A percentile compares a stretch with the other conserved stretches of the same genome.
Evolutionary conservation across 768 basidiomycete genomes (phyloP).

Genomic region (Hortiboletus flavorubellus): DNA sequence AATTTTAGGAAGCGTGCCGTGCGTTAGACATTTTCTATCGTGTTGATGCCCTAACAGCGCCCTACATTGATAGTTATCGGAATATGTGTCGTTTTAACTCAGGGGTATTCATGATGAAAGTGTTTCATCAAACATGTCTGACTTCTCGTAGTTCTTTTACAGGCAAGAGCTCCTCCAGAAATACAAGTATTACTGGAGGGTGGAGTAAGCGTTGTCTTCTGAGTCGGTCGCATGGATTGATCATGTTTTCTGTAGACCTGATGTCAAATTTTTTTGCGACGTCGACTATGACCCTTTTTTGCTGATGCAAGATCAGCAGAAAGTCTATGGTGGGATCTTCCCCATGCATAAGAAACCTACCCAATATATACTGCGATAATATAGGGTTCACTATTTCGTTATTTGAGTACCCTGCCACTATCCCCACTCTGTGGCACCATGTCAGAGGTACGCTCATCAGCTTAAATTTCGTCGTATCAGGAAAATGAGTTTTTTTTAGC

Average conservation of each 20-base stretch:
- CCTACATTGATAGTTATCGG: conserved; percentile 55
- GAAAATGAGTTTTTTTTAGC: conserved; percentile 38
- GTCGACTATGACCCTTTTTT: conserved; percentile 77
- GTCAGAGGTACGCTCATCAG: conserved; percentile 52
- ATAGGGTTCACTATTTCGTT: conserved; percentile 77
- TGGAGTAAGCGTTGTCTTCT: conserved; percentile 57
- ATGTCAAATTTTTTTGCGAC: conserved; percentile 80
- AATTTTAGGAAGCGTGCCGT: conserved; percentile 67
- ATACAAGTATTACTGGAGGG: conserved; percentile 88
- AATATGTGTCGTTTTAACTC: conserved; percentile 98
- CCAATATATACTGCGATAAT: conserved; percentile 19
- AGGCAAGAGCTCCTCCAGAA: conserved; percentile 70
- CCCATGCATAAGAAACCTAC: conserved; percentile 7
- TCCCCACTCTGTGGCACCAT: conserved; percentile 73
- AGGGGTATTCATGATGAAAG: conserved; percentile 46
- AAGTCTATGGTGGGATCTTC: conserved; percentile 64
- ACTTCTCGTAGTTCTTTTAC: conserved; percentile 66
- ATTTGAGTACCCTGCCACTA: conserved; percentile 75
- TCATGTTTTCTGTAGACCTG: conserved; percentile 46
- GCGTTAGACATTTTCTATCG: conserved; percentile 29
- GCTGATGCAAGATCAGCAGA: conserved; percentile 74
- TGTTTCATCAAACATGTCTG: background rate
- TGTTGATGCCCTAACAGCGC: conserved; percentile 5
- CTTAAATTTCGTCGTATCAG: background rate
- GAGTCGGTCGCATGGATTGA: conserved; percentile 6